These are phyloP conservation scores for Neospermospora avenae DNA, from an alignment of 2,329 filamentous ascomycete genomes.

Conservation along the genomic window DNA sequence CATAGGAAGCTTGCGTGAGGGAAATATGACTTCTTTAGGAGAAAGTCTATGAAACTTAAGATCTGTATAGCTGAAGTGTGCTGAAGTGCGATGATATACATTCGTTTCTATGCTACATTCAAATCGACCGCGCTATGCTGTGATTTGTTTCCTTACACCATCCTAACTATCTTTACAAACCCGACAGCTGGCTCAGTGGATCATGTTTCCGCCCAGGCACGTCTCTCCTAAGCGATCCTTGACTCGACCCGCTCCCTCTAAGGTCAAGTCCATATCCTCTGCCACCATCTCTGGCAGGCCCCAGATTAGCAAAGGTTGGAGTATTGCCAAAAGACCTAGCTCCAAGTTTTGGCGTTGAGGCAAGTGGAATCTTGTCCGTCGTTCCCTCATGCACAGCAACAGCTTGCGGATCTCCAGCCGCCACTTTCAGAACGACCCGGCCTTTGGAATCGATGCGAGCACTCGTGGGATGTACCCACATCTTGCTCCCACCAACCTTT, in stretches of 20 bases:
- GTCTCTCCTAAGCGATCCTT: neutral
- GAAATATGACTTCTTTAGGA: neutral
- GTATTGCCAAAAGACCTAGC: neutral
- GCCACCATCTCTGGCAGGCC: neutral
- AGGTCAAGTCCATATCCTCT: neutral
- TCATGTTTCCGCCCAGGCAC: neutral
- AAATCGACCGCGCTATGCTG: conserved; percentile 5
- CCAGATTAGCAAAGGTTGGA: neutral
- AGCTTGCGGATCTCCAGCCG: conserved; percentile 25
- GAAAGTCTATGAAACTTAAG: neutral
- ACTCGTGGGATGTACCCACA: conserved; percentile 28
- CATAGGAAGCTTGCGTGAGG: too few relatives aligned
- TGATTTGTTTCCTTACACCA: neutral
- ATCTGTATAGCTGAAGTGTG: neutral
- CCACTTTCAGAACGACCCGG: conserved; percentile 26
- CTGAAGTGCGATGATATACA: neutral
- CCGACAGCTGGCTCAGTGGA: neutral
- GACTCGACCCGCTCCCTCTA: neutral
- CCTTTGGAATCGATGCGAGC: conserved; percentile 33
- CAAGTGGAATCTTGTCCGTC: neutral
- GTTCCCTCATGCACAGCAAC: conserved; percentile 31
- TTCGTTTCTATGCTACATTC: conserved; percentile 4
- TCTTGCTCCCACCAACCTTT: conserved; percentile 33
- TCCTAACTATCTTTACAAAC: neutral
- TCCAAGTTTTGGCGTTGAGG: neutral